phyloP scores from a whole-genome alignment of 169 alveolate genomes.

The Cryptosporidium meleagridis region DNA sequence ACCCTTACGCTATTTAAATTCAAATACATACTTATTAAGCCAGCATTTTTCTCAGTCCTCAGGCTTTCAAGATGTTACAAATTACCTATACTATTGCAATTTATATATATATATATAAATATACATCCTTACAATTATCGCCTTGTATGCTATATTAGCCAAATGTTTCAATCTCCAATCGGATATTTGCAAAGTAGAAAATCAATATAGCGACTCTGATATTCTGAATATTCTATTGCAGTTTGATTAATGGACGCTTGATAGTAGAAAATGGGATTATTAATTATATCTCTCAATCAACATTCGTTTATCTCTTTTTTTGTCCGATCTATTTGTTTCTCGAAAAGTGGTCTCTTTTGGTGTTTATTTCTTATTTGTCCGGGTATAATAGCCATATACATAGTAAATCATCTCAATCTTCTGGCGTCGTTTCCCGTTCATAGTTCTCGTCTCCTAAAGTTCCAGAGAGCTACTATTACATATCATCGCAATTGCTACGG shows the following conservation, averaged over 20 bases:
- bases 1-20: neutral
- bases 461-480: too few species aligned
- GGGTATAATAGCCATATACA: too few species aligned
- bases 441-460: too few species aligned
- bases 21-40: neutral
- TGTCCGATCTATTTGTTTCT: neutral
- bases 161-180: neutral
- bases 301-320: too few species aligned
- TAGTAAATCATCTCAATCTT: too few species aligned
- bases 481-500: too few species aligned
- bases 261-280: conserved; percentile 4
- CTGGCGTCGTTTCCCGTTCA: too few species aligned
- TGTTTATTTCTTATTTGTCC: too few species aligned
- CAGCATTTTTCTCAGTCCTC: neutral
- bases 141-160: neutral
- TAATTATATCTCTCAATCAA: neutral
- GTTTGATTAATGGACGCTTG: neutral
- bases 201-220: neutral
- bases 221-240: neutral
- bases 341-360: neutral
- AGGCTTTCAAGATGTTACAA: neutral
- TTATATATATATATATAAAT: neutral
- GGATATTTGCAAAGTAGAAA: neutral
- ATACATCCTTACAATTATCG: neutral
- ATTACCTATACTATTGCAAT: neutral